Evolutionary conservation across 139 green algal genomes (phyloP), one percentile per base, ranked within the genome.

Genomic region (Chlorella vulgaris): DNA sequence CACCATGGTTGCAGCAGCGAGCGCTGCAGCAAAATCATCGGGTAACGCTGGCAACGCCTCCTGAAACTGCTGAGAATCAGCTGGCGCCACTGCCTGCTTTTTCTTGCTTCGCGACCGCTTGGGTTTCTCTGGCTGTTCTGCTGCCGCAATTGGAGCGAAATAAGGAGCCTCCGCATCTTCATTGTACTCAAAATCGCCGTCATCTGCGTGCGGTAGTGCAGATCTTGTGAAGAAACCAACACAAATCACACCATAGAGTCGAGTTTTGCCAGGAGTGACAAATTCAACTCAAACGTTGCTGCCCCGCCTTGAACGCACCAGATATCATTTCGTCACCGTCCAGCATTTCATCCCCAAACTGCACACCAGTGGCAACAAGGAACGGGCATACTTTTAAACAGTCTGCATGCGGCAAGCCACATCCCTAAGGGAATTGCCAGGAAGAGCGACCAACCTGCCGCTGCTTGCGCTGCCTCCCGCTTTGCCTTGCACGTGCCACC

Each of bases 1-100:
- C 35, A 79, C 73, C 73, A 68, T 47, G 35, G 73, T 79, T 31
- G 73, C 73, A 29, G 73, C 73, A 21, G 73, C 73, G 26, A 79
- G 35, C 0, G 73, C 73, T 2, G 73, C 73, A 26, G 73, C 73
- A 68, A 79, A 79, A 35, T 79, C 73, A 22, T 79, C 73, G 3
- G 73, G 73, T 26, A 79, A 53, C 35, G 33, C 50, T 31, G 71
- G 24, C 1, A 55, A 19, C 7, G 50, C 31, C 24, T 43, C 70
- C 21, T 35, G 19, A 58, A 58, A 58, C 33, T 33, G n/a, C 5
- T 38, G 24, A 36, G 29, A 29, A 28, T 21, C 66, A 31, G 36
- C 66, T 31, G 66, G 21, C 5, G 19, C 36, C 36, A 36, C 66
- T 24, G 35, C 40, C 8, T 51, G 62, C 43, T 50, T 33, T 35